Evolutionary conservation across 805 yeast genomes (phyloP), one percentile per base, ranked within the genome.

Genomic region (Yarrowia sp.): DNA sequence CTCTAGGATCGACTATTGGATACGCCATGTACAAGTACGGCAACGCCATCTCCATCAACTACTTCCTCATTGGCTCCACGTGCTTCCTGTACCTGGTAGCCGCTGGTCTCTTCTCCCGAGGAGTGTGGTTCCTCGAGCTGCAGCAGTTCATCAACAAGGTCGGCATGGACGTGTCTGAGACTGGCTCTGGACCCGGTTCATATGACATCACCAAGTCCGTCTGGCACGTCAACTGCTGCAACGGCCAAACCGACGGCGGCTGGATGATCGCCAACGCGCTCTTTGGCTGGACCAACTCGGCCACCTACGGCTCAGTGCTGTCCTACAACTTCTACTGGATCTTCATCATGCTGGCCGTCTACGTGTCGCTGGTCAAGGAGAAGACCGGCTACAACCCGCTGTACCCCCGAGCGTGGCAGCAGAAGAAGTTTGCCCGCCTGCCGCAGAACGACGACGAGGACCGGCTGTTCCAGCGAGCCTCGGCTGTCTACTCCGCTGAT

Each of bases 161-260:
- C 41, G 98, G 98, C 77, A 97, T 97, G 82, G 98, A 94, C 81
- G 97, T 96, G 38, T 85, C 97, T 46, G 98, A 94, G 80, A 82
- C 84, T 74, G 98, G 98, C 75, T 83, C 88, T 69, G 99, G 99
- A 74, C 94, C 97, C 56, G 99, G 99, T 77, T 89, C 98, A 32
- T 94, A 94, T 80, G 88, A 94, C 79, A 86, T 94, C 75, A 75
- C 82, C 63, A 84, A 84, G 76, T 80, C 90, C 15, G 97, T 94
- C 38, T 94, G 97, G 93, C 99, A 94, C 81, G 96, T 94, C 71
- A 92, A 94, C 84, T 94, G 98, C 82, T 94, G 98, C 82, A 92
- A 92, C 80, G 98, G 98, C 55, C 93, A 89, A 79, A 82, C 84
- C 70, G 94, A 90, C 80, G 88, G 89, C 73, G 98, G 98, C 82